A percentile compares a stretch with the other conserved stretches of the same genome.
These are phyloP conservation scores for Periconia sp. DNA, from an alignment of 2,329 filamentous ascomycete genomes.

Conservation along the genomic window DNA sequence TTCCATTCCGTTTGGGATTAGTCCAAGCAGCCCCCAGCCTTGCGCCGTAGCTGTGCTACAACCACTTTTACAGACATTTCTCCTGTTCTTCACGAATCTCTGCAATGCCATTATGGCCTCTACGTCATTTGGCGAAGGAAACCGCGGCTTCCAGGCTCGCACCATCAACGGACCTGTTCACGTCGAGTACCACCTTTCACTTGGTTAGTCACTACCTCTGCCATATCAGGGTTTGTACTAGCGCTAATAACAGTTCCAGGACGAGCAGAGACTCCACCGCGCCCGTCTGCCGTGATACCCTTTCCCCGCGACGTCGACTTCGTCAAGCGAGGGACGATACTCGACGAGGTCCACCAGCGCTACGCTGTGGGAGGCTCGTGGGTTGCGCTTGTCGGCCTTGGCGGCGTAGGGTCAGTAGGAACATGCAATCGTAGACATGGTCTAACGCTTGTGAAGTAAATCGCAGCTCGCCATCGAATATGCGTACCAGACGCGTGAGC, in stretches of 20 bases:
- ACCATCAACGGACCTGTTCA: conserved; percentile 1
- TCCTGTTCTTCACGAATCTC: neutral
- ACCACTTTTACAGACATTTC: neutral
- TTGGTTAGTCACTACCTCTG: neutral
- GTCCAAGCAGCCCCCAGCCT: neutral
- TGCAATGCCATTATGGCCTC: neutral
- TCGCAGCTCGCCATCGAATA: conserved; percentile 12
- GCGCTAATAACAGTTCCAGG: conserved; percentile 2
- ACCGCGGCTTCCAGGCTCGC: conserved; percentile 2
- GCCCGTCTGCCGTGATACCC: conserved; percentile 11
- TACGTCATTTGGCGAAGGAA: conserved; percentile 2
- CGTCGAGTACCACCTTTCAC: conserved; percentile 2
- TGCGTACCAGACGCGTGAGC: conserved; percentile 6
- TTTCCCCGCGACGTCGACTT: conserved; percentile 25
- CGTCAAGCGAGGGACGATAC: conserved; percentile 15
- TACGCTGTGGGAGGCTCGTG: conserved; percentile 30
- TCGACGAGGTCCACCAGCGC: conserved; percentile 23
- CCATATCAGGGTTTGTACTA: neutral
- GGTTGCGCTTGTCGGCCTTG: conserved; percentile 21
- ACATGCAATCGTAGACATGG: neutral
- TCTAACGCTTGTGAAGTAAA: conserved; percentile 1
- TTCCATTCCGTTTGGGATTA: no score
- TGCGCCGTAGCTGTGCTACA: neutral
- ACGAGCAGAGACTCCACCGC: conserved; percentile 5
- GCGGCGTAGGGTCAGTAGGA: conserved; percentile 4